Percentiles rank a stretch among this genome's conserved stretches.
phyloP scores from a whole-genome alignment of 75 land plant genomes.

The Isoetes taiwanensis region DNA sequence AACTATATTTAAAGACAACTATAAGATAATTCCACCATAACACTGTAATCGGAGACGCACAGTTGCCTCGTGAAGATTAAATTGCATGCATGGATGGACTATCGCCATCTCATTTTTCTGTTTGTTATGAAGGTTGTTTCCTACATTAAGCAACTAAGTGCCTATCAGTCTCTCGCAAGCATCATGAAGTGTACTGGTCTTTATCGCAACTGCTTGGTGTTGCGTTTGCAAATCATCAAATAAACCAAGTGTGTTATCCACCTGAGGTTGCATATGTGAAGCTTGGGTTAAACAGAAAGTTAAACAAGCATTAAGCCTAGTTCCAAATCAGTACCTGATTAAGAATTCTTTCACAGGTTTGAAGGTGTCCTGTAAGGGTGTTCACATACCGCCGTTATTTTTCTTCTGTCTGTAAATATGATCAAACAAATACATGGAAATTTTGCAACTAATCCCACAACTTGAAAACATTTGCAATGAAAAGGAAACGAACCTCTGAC shows the following conservation, averaged over 20 bases:
- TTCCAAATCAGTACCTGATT: conserved; percentile 26
- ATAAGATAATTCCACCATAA: no score
- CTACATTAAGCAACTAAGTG: no score
- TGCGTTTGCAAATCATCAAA: conserved; percentile 87
- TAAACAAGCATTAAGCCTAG: not conserved
- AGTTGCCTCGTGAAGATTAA: no score
- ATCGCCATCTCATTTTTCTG: no score
- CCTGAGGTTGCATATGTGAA: conserved; percentile 39
- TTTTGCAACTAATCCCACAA: conserved; percentile 1
- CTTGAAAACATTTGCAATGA: not conserved
- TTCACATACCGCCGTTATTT: conserved; percentile 85
- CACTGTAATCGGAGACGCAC: no score
- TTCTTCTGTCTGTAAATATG: conserved; percentile 65
- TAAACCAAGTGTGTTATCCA: conserved; percentile 68
- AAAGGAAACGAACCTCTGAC: conserved; percentile 49
- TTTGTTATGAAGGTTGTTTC: no score
- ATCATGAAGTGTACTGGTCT: conserved; percentile 96
- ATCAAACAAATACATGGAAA: conserved; percentile 1
- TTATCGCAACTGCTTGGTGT: conserved; percentile 93
- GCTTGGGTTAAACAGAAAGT: not conserved
- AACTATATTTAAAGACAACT: no score
- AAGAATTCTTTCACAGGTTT: conserved; percentile 75
- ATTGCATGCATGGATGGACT: no score
- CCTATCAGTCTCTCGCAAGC: conserved; percentile 89
- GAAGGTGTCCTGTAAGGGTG: conserved; percentile 60